phyloP scores from a whole-genome alignment of 2,329 filamentous ascomycete species.

The Aquanectria penicillioides region DNA sequence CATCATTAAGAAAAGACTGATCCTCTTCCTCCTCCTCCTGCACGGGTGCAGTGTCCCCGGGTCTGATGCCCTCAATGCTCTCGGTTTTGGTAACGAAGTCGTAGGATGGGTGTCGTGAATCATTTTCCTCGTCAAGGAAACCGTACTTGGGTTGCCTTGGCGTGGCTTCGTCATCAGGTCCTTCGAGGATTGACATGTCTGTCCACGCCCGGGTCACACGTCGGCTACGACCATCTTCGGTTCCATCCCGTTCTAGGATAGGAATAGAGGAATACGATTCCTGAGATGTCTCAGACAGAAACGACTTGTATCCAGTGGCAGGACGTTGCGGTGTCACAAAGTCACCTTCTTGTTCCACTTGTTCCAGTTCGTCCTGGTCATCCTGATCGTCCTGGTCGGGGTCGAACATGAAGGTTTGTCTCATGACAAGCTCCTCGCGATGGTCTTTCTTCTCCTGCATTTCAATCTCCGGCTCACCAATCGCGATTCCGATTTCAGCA shows the following conservation, averaged over 20 bases:
- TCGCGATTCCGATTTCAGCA: constrained; percentile 35
- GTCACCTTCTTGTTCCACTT: constrained; percentile 23
- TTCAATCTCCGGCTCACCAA: constrained; percentile 38
- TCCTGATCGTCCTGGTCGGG: constrained; percentile 34
- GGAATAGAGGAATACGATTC: constrained; percentile 83
- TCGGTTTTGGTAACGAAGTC: constrained; percentile 65
- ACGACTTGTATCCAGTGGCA: constrained; percentile 54
- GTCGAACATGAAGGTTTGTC: constrained; percentile 50
- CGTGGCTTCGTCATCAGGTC: constrained; percentile 53
- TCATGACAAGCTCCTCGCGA: constrained; percentile 56
- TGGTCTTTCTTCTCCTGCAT: constrained; percentile 56
- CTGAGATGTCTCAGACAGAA: constrained; percentile 70
- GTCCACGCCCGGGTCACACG: constrained; percentile 60
- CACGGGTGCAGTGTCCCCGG: constrained; percentile 48
- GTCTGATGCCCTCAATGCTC: constrained; percentile 58
- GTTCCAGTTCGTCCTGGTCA: constrained; percentile 37
- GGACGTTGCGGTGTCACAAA: constrained; percentile 40
- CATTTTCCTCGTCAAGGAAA: constrained; percentile 32
- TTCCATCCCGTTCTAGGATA: constrained; percentile 74
- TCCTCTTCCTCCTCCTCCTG: constrained; percentile 44
- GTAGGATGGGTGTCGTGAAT: constrained; percentile 57
- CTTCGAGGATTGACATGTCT: constrained; percentile 64
- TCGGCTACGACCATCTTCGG: constrained; percentile 59
- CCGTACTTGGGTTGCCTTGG: constrained; percentile 34
- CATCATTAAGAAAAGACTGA: constrained; percentile 61